Base-by-base conservation (phyloP, 805 yeast genomes). In the Kockiozyma suomiensis region DNA sequence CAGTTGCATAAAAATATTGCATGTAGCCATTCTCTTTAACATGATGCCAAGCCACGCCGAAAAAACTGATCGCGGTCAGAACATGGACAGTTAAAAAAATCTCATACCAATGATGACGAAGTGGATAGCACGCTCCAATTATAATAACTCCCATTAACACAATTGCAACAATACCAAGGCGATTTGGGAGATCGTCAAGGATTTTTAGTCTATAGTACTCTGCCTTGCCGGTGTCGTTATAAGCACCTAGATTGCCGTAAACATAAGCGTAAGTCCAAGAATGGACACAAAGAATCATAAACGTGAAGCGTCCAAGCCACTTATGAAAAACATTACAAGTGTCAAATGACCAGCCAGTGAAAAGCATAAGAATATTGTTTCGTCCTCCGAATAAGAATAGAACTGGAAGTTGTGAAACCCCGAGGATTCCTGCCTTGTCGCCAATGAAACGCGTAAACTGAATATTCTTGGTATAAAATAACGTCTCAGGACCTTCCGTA, bases 321-420 rank as follows among this genome's bases (percentile, higher is more conserved):
- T 80, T 83, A 72, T 89, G 96, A 68, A 80, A 81, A 26, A 77
- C 74, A 66, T 82, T 77, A 74, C 88, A 87, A 1, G 86, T 78
- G n/a, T 84, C 73, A 65, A 81, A 85, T 0, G 83, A 71, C 76
- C 88, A 79, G 1, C 91, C 90, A 1, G 91, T 81, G 2, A 85
- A 54, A 70, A 75, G 75, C 59, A 81, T 79, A 68, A 88, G 76
- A 17, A 88, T 83, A 69, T 87, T 88, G 71, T 88, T 88, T 68
- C 94, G 76, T 28, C 86, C 85, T 2, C 90, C 88, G 72, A 88
- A 85, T 55, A 86, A 72, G 60, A 82, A 80, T 17, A 85, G 70
- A 4, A 81, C 70, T 0, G 93, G 92, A 58, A 85, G n/a, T n/a
- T n/a, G n/a, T n/a, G n/a, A n/a, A n/a, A n/a, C n/a, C n/a, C n/a